Evolutionary conservation across 306 rosid species (phyloP).

Genomic region (Cicer yamashitae): DNA sequence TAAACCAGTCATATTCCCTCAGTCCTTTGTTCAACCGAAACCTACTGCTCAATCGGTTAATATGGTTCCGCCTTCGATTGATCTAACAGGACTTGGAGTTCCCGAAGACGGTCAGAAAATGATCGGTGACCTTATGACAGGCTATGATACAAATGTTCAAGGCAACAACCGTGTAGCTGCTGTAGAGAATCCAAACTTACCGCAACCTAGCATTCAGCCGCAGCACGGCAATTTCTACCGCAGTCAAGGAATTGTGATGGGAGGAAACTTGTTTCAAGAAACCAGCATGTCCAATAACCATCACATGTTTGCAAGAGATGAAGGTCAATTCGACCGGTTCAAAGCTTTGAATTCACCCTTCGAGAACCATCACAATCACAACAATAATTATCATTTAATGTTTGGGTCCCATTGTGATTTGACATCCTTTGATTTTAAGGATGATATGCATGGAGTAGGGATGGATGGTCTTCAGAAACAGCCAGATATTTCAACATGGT

Average conservation of each 20-base stretch:
- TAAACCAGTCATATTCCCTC: slow-evolving; percentile 62
- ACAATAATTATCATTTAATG: slow-evolving; percentile 52
- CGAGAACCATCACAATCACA: slow-evolving; percentile 49
- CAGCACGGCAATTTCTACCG: slow-evolving; percentile 51
- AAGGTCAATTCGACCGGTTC: slow-evolving; percentile 54
- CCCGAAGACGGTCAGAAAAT: slow-evolving; percentile 67
- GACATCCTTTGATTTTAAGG: slow-evolving; percentile 61
- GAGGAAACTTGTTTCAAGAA: slow-evolving; percentile 56
- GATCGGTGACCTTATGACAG: slow-evolving; percentile 63
- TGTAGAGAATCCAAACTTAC: slow-evolving; percentile 45
- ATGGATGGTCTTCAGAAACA: slow-evolving; percentile 54
- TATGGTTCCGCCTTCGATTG: slow-evolving; percentile 49
- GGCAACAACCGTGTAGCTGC: slow-evolving; percentile 39
- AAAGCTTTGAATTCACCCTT: slow-evolving; percentile 56
- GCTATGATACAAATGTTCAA: slow-evolving; percentile 61
- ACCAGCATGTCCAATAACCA: slow-evolving; percentile 47
- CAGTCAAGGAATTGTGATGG: slow-evolving; percentile 53
- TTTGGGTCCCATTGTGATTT: slow-evolving; percentile 63
- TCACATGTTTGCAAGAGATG: slow-evolving; percentile 54
- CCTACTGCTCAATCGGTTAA: slow-evolving; percentile 48
- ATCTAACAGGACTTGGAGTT: slow-evolving; percentile 63
- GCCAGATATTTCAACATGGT: slow-evolving; percentile 61
- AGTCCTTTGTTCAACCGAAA: slow-evolving; percentile 57
- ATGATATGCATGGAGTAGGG: slow-evolving; percentile 56
- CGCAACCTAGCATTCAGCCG: slow-evolving; percentile 48